A percentile compares a stretch with the other conserved stretches of the same genome.
These are phyloP conservation scores for Venturia asperata DNA, from an alignment of 2,329 filamentous ascomycete species.

Conservation along the genomic window DNA sequence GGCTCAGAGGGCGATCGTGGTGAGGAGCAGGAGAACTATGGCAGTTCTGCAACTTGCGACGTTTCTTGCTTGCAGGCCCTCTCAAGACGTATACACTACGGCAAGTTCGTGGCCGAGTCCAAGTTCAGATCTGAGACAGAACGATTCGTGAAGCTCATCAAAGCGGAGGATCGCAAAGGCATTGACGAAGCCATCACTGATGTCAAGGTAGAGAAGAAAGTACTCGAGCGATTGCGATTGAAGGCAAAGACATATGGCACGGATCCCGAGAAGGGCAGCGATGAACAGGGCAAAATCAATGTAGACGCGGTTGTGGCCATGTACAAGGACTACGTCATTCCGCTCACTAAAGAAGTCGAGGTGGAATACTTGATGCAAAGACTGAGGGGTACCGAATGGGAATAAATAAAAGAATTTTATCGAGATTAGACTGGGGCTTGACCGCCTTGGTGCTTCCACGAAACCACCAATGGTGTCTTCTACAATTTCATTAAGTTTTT, in stretches of 20 bases:
- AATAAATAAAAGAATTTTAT: slow-evolving; percentile 25
- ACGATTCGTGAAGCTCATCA: slow-evolving; percentile 74
- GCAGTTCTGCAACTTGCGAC: slow-evolving; percentile 83
- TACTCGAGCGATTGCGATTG: slow-evolving; percentile 74
- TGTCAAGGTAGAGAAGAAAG: slow-evolving; percentile 78
- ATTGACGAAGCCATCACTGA: slow-evolving; percentile 91
- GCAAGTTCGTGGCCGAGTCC: slow-evolving; percentile 94
- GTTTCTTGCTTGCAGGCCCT: slow-evolving; percentile 85
- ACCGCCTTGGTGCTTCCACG: background rate
- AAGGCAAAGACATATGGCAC: slow-evolving; percentile 93
- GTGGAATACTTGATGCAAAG: slow-evolving; percentile 97
- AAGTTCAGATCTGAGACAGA: slow-evolving; percentile 84
- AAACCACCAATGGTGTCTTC: too few species aligned
- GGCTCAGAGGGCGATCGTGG: slow-evolving; percentile 83
- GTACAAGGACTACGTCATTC: slow-evolving; percentile 90
- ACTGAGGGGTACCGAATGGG: slow-evolving; percentile 52
- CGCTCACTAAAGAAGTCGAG: slow-evolving; percentile 95
- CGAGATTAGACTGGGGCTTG: background rate
- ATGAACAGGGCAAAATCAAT: slow-evolving; percentile 72
- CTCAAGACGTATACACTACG: slow-evolving; percentile 88
- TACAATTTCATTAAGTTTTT: too few species aligned
- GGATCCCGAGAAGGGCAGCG: slow-evolving; percentile 62
- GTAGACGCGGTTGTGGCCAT: slow-evolving; percentile 83
- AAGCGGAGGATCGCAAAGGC: slow-evolving; percentile 67
- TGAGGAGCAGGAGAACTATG: slow-evolving; percentile 90